These are phyloP conservation scores for Lippia alba DNA, from an alignment of 305 asterid genomes.

Conservation along the genomic window DNA sequence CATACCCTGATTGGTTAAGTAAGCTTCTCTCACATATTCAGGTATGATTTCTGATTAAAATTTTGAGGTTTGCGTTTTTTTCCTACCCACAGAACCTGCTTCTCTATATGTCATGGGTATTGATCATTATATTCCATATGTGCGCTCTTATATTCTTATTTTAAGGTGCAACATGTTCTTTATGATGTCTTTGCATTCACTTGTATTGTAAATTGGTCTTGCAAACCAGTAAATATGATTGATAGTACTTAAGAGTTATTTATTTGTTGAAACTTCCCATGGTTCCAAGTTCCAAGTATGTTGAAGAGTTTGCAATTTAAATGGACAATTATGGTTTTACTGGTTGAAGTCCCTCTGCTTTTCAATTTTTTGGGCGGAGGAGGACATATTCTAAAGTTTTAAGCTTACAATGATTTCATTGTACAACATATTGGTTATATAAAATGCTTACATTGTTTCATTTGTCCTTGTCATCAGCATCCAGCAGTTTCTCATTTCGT, in stretches of 20 bases:
- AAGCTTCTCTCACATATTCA: slow-evolving; percentile 65
- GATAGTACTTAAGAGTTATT: not conserved
- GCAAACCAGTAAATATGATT: slow-evolving; percentile 8
- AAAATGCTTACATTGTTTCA: slow-evolving; percentile 6
- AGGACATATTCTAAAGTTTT: slow-evolving; percentile 13
- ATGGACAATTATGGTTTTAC: slow-evolving; percentile 5
- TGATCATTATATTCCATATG: not conserved
- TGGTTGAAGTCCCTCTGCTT: slow-evolving; percentile 13
- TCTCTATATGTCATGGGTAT: not conserved
- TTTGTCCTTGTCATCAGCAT: slow-evolving; percentile 48
- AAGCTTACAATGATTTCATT: not conserved
- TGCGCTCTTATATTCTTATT: not conserved
- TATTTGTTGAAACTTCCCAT: slow-evolving; percentile 9
- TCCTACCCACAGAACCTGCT: not conserved
- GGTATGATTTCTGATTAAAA: slow-evolving; percentile 48
- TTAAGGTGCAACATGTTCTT: slow-evolving; percentile 15
- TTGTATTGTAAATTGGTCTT: slow-evolving; percentile 8
- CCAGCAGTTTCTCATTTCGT: slow-evolving; percentile 64
- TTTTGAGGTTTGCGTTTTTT: not conserved
- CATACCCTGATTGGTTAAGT: slow-evolving; percentile 70
- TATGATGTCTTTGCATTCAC: slow-evolving; percentile 7
- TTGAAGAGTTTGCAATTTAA: not conserved
- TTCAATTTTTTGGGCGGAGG: slow-evolving; percentile 18
- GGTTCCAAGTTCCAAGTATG: slow-evolving; percentile 15
- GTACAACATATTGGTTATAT: slow-evolving; percentile 2